A percentile compares a stretch with the other conserved stretches of the same genome.
These are phyloP conservation scores for Cladosporium sp. DNA, from an alignment of 2,329 filamentous ascomycete genomes.

Conservation along the genomic window DNA sequence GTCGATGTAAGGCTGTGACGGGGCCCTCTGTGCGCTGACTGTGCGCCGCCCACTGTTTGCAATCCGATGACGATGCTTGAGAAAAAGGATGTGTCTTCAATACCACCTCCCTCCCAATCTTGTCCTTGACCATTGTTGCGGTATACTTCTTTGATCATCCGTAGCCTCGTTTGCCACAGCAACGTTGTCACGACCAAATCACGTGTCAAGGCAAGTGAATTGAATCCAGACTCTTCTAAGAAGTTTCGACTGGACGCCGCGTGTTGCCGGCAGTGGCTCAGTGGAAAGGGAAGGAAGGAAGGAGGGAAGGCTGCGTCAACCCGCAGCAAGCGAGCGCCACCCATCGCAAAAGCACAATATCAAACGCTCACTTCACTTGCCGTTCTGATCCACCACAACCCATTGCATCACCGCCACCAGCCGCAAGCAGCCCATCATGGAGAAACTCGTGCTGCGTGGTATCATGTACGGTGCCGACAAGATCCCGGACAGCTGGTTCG, in stretches of 20 bases:
- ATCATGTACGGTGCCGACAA: conserved; percentile 31
- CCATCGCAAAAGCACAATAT: neutral
- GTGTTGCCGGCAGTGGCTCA: neutral
- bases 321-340: conserved; percentile 2
- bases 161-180: too few relatives aligned
- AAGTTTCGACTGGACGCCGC: neutral
- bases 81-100: neutral
- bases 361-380: too few relatives aligned
- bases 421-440: conserved; percentile 14
- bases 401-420: too few relatives aligned
- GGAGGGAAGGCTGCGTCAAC: conserved; percentile 4
- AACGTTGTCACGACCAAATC: too few relatives aligned
- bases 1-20: neutral
- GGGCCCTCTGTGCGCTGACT: neutral
- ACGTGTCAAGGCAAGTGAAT: neutral
- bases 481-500: conserved; percentile 36
- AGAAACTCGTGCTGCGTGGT: conserved; percentile 25
- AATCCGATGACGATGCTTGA: neutral
- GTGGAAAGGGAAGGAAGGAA: too few relatives aligned
- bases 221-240: neutral
- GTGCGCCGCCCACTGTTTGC: neutral
- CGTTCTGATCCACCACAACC: neutral
- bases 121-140: neutral
- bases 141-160: too few relatives aligned
- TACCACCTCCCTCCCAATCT: neutral